Base-by-base conservation (phyloP, 306 rosid species). In the Trifolium subterraneum region DNA sequence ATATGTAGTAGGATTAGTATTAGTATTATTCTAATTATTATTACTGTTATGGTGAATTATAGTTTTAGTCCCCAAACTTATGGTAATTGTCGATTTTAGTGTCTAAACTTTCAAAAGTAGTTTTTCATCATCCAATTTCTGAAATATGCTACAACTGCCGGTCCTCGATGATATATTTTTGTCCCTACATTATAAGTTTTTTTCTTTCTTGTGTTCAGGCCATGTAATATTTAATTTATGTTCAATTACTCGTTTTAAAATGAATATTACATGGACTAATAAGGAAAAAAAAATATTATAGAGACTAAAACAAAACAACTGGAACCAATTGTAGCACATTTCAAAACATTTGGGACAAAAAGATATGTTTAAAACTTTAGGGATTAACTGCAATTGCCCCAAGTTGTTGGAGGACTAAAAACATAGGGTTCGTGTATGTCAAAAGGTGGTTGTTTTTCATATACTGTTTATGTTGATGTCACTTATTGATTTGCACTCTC, bases 401-500 rank as follows among this genome's bases (percentile, higher is more conserved):
- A 14, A 2, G 19, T 25, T 25, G 4, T 25, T 23, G 64, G 18
- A 11, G 38, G 18, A 25, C 18, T 58, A 58, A 25, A 12, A 58
- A 12, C 13, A 18, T 52, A 58, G 18, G 29, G 66, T 72, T 47
- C 61, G 39, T 68, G 71, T 42, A 29, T 73, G 75, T 42, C 72
- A 31, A 29, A 56, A 64, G 25, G 38, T 61, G 50, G 29, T 8
- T 42, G 56, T 63, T 73, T 42, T 51, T 61, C 47, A 48, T 36
- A 16, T 50, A 60, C 56, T 61, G 23, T 78, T 39, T 78, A 64
- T 55, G 75, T 61, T 54, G 27, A 55, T 63, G 31, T 71, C 70
- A 74, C 68, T 55, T 36, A 69, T 25, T 74, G 64, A 51, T 72
- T 62, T 79, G 52, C 48, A 18, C 51, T 55, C 25, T 75, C 38